phyloP scores from a whole-genome alignment of 495 filamentous ascomycete genomes.

The Trichoderma orchidacearum region DNA sequence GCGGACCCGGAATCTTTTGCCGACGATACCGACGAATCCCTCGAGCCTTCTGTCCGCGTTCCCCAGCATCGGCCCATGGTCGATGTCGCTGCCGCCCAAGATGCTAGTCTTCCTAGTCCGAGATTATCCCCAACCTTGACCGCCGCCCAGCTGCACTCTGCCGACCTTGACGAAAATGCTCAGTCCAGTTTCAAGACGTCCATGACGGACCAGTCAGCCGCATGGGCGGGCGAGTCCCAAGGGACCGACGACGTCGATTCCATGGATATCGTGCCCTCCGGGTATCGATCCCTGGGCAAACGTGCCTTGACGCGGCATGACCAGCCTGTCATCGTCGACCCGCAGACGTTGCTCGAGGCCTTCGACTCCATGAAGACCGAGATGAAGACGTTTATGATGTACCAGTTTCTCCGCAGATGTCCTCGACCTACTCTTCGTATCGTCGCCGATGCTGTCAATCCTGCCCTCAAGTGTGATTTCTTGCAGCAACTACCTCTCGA shows the following conservation, averaged over 20 bases:
- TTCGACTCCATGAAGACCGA: conserved; percentile 84
- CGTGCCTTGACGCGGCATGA: conserved; percentile 6
- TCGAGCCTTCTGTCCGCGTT: conserved; percentile 23
- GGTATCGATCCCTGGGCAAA: conserved; percentile 2
- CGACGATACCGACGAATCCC: conserved; percentile 25
- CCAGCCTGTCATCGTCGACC: conserved; percentile 44
- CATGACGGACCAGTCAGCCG: neutral
- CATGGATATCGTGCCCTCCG: conserved; percentile 8
- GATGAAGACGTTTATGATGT: conserved; percentile 90
- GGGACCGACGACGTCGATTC: conserved; percentile 13
- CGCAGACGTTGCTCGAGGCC: conserved; percentile 70
- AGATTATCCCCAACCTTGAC: conserved; percentile 85
- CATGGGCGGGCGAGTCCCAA: conserved; percentile 12
- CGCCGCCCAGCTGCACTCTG: conserved; percentile 46
- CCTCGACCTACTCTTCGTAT: conserved; percentile 81
- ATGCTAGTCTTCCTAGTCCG: conserved; percentile 87
- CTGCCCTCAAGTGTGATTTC: conserved; percentile 93
- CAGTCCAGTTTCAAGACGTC: conserved; percentile 6
- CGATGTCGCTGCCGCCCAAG: conserved; percentile 57
- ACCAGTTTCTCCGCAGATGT: conserved; percentile 80
- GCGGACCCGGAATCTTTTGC: conserved; percentile 34
- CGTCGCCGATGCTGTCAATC: conserved; percentile 86
- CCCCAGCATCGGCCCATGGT: conserved; percentile 24
- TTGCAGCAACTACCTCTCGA: conserved; percentile 71
- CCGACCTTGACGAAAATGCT: conserved; percentile 18